phyloP scores from a whole-genome alignment of 805 yeast species.

The Kuraishia cidri region DNA sequence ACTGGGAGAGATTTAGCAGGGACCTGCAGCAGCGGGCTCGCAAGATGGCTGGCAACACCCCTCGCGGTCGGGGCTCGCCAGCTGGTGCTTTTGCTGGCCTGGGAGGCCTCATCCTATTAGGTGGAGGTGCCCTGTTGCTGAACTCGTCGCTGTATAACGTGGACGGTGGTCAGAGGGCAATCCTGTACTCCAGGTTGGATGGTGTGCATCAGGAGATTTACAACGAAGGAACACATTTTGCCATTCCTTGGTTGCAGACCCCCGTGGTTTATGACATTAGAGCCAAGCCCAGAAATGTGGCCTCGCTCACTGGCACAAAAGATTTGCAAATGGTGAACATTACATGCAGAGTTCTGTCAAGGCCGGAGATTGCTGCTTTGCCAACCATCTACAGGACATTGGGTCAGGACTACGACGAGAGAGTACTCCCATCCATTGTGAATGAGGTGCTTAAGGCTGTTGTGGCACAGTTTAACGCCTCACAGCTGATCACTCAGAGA shows the following conservation, averaged over 20 bases:
- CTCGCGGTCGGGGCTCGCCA: slow-evolving; percentile 23
- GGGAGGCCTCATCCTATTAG: slow-evolving; percentile 51
- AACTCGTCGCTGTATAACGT: slow-evolving; percentile 69
- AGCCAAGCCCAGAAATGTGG: slow-evolving; percentile 94
- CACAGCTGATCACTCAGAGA: slow-evolving; percentile 98
- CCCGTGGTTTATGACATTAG: slow-evolving; percentile 92
- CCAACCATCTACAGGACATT: slow-evolving; percentile 87
- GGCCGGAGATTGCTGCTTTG: slow-evolving; percentile 72
- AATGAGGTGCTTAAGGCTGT: slow-evolving; percentile 95
- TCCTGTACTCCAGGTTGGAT: slow-evolving; percentile 77
- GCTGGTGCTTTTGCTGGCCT: slow-evolving; percentile 51
- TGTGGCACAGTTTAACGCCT: slow-evolving; percentile 97
- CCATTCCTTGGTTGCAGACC: slow-evolving; percentile 90
- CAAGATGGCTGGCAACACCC: slow-evolving; percentile 20
- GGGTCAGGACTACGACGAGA: slow-evolving; percentile 93
- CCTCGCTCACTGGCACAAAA: slow-evolving; percentile 95
- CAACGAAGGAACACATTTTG: slow-evolving; percentile 91
- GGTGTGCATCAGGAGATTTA: slow-evolving; percentile 82
- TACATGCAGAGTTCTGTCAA: slow-evolving; percentile 94
- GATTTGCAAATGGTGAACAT: slow-evolving; percentile 98
- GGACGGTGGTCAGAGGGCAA: slow-evolving; percentile 99
- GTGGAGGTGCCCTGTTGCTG: slow-evolving; percentile 44
- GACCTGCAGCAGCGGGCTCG: slow-evolving; percentile 38
- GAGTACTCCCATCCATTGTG: slow-evolving; percentile 95
- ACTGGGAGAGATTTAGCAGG: slow-evolving; percentile 43